Evolutionary conservation across 1,139 yeast genomes (phyloP).

Genomic region (Geotrichum histeridarum): DNA sequence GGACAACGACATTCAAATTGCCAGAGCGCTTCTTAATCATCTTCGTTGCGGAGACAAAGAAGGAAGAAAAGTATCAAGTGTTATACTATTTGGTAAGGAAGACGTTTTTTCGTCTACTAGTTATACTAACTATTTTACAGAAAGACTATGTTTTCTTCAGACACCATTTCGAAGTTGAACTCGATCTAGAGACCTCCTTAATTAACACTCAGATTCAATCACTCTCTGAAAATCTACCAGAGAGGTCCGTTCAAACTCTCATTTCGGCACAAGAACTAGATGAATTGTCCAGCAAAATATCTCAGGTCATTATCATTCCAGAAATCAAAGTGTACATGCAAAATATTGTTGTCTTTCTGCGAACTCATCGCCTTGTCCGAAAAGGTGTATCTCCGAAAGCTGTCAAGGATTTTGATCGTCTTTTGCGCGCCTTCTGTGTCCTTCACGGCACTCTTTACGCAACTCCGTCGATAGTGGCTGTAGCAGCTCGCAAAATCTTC

Average conservation of each 20-base stretch:
- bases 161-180: conserved; percentile 13
- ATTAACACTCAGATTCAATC: conserved; percentile 4
- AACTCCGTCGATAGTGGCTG: conserved; percentile 48
- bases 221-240: conserved; percentile 10
- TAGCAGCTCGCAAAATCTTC: conserved; percentile 45
- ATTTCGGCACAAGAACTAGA: conserved; percentile 3
- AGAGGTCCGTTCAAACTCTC: conserved; percentile 1
- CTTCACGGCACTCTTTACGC: conserved; percentile 42
- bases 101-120: not conserved
- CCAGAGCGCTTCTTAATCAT: conserved; percentile 21
- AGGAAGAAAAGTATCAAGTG: not conserved
- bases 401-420: conserved; percentile 41
- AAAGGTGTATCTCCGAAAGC: conserved; percentile 49
- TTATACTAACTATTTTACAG: not conserved
- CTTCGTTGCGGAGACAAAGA: conserved; percentile 8
- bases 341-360: conserved; percentile 47
- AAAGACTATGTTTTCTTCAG: conserved; percentile 21
- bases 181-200: conserved; percentile 1
- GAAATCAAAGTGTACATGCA: conserved; percentile 52
- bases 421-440: conserved; percentile 42
- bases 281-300: conserved; percentile 10
- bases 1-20: conserved; percentile 7
- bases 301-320: conserved; percentile 38
- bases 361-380: conserved; percentile 49
- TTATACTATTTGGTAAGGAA: conserved; percentile 4